These are phyloP conservation scores for Nitzschia sp. DNA, from an alignment of 108 stramenopile species.

Conservation along the genomic window DNA sequence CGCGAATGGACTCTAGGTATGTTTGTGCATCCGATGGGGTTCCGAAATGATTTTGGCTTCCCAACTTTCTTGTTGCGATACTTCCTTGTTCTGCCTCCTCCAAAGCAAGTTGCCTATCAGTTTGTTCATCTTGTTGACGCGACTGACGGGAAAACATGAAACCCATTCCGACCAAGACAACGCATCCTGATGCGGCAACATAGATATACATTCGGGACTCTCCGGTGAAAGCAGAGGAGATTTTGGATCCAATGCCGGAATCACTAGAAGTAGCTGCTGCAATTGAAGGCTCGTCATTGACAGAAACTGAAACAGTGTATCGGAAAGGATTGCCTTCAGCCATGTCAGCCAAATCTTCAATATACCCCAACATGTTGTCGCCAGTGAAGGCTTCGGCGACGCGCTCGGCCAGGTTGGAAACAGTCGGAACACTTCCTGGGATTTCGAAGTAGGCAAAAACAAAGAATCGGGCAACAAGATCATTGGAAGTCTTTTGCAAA, in stretches of 20 bases:
- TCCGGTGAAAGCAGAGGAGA: too few relatives aligned
- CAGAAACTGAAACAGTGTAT: conserved; percentile 2
- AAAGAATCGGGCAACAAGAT: conserved; percentile 21
- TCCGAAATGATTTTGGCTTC: background rate
- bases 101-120: background rate
- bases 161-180: too few relatives aligned
- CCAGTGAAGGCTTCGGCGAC: conserved; percentile 13
- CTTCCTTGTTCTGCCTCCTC: background rate
- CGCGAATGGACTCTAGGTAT: conserved; percentile 20
- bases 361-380: background rate
- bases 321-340: conserved; percentile 28
- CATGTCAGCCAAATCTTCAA: conserved; percentile 19
- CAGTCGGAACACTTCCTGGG: conserved; percentile 38
- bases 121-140: too few relatives aligned
- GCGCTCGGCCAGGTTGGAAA: conserved; percentile 8
- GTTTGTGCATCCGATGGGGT: background rate
- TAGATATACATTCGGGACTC: too few relatives aligned
- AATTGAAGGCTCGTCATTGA: conserved; percentile 16
- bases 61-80: background rate
- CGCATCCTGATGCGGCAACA: too few relatives aligned
- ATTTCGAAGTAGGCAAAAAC: conserved; percentile 8
- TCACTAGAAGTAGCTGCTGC: background rate
- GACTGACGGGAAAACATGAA: too few relatives aligned
- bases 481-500: conserved; percentile 18
- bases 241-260: too few relatives aligned